A percentile compares a stretch with the other conserved stretches of the same genome.
phyloP scores from a whole-genome alignment of 768 basidiomycete species.

The Collybiopsis luxurians region DNA sequence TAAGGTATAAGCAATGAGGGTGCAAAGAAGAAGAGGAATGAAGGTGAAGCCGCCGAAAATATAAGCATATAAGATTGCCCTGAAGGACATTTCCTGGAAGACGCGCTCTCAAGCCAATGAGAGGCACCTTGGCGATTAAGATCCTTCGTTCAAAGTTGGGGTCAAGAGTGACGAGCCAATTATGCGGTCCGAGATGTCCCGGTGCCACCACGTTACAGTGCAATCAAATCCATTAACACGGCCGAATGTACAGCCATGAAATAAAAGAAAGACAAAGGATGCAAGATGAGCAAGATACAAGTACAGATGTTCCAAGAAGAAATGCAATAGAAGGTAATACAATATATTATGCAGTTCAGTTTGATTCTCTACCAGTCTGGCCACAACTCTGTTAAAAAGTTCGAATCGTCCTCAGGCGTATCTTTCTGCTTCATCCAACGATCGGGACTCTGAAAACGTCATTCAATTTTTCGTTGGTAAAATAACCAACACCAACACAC shows the following conservation, averaged over 20 bases:
- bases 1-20: slow-evolving; percentile 55
- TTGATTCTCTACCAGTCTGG: slow-evolving; percentile 51
- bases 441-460: slow-evolving; percentile 64
- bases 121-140: no score
- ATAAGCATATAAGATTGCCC: slow-evolving; percentile 78
- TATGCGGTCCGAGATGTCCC: no score
- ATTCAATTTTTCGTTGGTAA: background rate
- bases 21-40: slow-evolving; percentile 70
- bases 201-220: no score
- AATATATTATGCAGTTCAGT: background rate
- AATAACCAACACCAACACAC: slow-evolving; percentile 41
- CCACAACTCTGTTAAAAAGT: slow-evolving; percentile 55
- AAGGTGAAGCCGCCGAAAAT: slow-evolving; percentile 89
- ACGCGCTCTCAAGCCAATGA: slow-evolving; percentile 8
- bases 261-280: no score
- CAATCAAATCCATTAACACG: no score
- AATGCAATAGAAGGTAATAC: background rate
- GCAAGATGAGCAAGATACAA: background rate
- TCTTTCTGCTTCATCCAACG: slow-evolving; percentile 90
- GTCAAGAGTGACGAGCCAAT: no score
- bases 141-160: no score
- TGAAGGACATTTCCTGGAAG: slow-evolving; percentile 52
- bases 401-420: slow-evolving; percentile 70
- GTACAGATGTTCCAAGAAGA: background rate
- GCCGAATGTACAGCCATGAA: no score